These are phyloP conservation scores for Cephaloascus fragrans DNA, from an alignment of 805 yeast species.

Conservation along the genomic window DNA sequence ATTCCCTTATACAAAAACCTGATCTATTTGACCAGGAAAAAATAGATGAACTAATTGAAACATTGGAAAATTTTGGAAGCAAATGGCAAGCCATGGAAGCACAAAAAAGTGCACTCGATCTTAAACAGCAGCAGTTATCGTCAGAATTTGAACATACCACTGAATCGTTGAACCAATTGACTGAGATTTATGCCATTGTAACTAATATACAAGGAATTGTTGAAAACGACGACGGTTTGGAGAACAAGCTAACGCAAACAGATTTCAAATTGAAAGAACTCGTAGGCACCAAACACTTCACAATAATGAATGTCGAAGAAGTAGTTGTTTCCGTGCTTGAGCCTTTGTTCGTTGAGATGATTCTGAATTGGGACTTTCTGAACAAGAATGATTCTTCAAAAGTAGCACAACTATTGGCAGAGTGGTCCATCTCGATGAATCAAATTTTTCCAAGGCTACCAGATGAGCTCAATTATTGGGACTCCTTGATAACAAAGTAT, in stretches of 20 bases:
- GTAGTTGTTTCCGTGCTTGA: conserved; percentile 10
- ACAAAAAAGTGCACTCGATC: conserved; percentile 10
- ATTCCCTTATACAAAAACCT: conserved; percentile 6
- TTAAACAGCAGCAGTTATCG: conserved; percentile 22
- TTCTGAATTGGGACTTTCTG: conserved; percentile 27
- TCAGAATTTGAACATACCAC: background rate
- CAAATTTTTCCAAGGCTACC: conserved; percentile 1
- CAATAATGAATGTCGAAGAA: conserved; percentile 5
- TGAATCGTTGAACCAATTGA: too few relatives aligned
- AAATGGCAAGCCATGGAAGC: conserved; percentile 12
- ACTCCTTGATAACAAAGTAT: conserved; percentile 18
- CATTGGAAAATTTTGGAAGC: conserved; percentile 11
- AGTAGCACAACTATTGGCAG: conserved; percentile 16
- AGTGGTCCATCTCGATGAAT: conserved; percentile 13
- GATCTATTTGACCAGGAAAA: background rate
- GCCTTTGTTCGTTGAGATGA: conserved; percentile 7
- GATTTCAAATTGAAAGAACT: background rate
- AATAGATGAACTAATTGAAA: conserved; percentile 4
- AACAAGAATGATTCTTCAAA: conserved; percentile 14
- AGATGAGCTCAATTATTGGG: conserved; percentile 15
- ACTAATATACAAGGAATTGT: background rate
- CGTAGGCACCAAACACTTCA: conserved; percentile 6
- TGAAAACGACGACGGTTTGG: too few relatives aligned
- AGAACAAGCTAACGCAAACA: too few relatives aligned
- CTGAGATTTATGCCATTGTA: background rate